Evolutionary conservation across 2,329 filamentous ascomycete genomes (phyloP), one percentile per base, ranked within the genome.

Genomic region (Monosporascus cannonballus): DNA sequence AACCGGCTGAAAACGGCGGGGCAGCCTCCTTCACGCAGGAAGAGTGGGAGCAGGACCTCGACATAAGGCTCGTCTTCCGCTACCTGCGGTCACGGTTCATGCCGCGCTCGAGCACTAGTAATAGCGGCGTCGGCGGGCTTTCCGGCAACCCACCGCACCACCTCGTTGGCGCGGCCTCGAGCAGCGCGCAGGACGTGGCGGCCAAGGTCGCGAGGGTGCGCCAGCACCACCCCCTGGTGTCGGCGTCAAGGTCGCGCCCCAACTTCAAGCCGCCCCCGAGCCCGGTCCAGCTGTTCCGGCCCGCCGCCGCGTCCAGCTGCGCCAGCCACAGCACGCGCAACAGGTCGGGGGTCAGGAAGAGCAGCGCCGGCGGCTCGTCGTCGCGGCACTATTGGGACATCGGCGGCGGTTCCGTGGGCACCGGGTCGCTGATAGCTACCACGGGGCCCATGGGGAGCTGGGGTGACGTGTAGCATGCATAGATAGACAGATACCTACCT

Each of bases 321-420:
- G 90, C 90, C 4, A 96, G 89, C 65, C 90, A 96, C 71, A 95
- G 89, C 69, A 90, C 89, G 7, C 86, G 87, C 67, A 84, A 86
- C 61, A 89, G 83, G 36, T 22, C 25, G 2, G 14, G 22, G 24
- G 85, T 83, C 39, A 77, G 79, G 62, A 76, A 80, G 50, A 89
- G 84, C 61, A 86, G 83, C 58, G 17, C 9, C 17, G 38, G 17
- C 24, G 80, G 83, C 36, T 92, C 88, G 45, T 67, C 66, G 24
- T 89, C 85, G 46, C 76, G 90, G 50, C 90, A 96, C 67, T 96
- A 95, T 69, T 96, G 92, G 92, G 92, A 96, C 68, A 83, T 96
- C 59, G 90, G 90, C 25, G 55, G 50, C 14, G 88, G 84, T 6
- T 91, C 85, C 61, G 80, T 90, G 24, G 89, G 88, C 2, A 92